Evolutionary conservation across 139 green algal genomes (phyloP).

Genomic region (Micromonas pusilla): DNA sequence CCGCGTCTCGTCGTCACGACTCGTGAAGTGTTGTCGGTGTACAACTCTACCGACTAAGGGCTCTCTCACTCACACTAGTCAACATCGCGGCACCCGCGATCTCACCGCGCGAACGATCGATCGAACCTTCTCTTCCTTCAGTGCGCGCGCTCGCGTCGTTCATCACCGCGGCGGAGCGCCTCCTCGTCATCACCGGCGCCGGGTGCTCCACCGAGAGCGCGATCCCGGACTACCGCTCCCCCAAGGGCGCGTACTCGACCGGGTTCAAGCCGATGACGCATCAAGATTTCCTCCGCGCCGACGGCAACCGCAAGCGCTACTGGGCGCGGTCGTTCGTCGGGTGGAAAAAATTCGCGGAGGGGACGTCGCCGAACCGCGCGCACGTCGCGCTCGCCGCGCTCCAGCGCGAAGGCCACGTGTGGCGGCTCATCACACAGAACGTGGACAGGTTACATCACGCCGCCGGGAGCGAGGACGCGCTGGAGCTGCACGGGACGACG

Average conservation of each 20-base stretch:
- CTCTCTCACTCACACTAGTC: too few species aligned
- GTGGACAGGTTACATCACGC: constrained; percentile 85
- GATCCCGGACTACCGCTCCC: constrained; percentile 87
- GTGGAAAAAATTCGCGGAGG: constrained; percentile 62
- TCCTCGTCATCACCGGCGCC: constrained; percentile 49
- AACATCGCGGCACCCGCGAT: too few species aligned
- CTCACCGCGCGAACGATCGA: too few species aligned
- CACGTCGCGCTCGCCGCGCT: constrained; percentile 57
- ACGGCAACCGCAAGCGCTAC: constrained; percentile 56
- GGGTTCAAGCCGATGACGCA: constrained; percentile 96
- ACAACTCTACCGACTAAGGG: too few species aligned
- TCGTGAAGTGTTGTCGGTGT: too few species aligned
- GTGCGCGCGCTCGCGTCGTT: constrained; percentile 9
- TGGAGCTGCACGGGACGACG: constrained; percentile 92
- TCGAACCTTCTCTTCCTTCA: too few species aligned
- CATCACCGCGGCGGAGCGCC: background rate
- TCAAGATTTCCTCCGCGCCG: constrained; percentile 78
- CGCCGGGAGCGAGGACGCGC: constrained; percentile 35
- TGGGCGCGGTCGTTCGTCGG: constrained; percentile 79
- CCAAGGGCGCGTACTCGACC: constrained; percentile 76
- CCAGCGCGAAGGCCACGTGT: constrained; percentile 54
- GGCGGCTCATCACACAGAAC: constrained; percentile 85
- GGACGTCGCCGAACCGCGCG: constrained; percentile 53
- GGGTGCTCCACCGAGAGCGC: constrained; percentile 67
- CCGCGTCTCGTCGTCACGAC: too few species aligned